A percentile compares a stretch with the other conserved stretches of the same genome.
Conservation (phyloP, 2,329 filamentous ascomycete species). For the Epicoccum nigrum region DNA sequence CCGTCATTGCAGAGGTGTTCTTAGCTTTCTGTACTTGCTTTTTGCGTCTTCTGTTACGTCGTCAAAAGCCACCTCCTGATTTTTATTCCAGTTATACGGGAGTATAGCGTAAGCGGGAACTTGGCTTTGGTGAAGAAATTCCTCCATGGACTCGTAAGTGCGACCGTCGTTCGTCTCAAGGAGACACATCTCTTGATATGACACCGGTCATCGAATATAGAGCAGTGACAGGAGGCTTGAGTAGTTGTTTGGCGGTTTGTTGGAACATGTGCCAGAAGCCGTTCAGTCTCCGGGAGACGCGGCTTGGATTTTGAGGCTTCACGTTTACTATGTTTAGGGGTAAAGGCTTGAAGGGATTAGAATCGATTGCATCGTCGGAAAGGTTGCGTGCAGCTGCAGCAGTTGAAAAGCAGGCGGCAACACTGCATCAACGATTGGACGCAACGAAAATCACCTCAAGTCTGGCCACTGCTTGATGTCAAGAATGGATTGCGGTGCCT, state of each 20-base stretch:
- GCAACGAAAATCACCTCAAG: not conserved
- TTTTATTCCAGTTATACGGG: conserved; percentile 21
- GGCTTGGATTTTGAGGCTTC: too few relatives aligned
- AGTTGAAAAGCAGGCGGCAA: conserved; percentile 5
- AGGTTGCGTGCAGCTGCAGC: not conserved
- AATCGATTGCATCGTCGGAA: not conserved
- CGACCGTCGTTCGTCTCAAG: conserved; percentile 13
- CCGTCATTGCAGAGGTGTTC: not conserved
- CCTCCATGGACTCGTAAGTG: conserved; percentile 11
- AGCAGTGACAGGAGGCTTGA: not conserved
- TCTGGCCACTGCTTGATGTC: not conserved
- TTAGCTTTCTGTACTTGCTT: not conserved
- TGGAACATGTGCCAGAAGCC: not conserved
- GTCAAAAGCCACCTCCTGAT: conserved; percentile 19
- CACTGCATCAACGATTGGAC: conserved; percentile 6
- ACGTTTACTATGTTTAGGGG: too few relatives aligned
- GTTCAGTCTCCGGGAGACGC: too few relatives aligned
- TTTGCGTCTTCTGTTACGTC: conserved; percentile 6
- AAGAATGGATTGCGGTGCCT: not conserved
- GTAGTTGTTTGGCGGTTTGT: not conserved
- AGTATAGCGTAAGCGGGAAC: conserved; percentile 23
- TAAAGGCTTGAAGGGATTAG: too few relatives aligned
- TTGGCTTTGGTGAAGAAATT: not conserved
- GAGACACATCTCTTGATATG: conserved; percentile 15
- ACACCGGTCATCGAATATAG: not conserved